Percentiles rank a stretch among this genome's conserved stretches.
phyloP scores from a whole-genome alignment of 768 basidiomycete genomes.

The Kwoniella shandongensis region DNA sequence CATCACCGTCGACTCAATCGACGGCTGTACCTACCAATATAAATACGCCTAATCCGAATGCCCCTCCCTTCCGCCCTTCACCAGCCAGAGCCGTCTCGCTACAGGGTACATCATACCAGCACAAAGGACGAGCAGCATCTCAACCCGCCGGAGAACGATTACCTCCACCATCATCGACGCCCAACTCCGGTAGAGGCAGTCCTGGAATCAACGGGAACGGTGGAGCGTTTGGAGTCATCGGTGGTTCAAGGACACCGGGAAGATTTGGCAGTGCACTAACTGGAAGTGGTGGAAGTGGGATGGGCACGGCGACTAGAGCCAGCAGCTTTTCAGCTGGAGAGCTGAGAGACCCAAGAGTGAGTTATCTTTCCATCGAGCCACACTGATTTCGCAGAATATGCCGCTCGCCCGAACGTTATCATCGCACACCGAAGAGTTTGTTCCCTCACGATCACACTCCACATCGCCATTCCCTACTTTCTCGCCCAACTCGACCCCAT shows the following conservation, averaged over 20 bases:
- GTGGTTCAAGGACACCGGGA: constrained; percentile 39
- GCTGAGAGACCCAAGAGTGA: constrained; percentile 36
- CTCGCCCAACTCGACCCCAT: constrained; percentile 45
- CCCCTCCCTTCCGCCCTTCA: constrained; percentile 31
- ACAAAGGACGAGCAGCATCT: constrained; percentile 41
- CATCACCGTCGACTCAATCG: constrained; percentile 3
- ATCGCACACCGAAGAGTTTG: constrained; percentile 36
- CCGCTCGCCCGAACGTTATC: constrained; percentile 36
- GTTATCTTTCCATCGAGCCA: constrained; percentile 7
- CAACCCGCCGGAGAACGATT: constrained; percentile 44
- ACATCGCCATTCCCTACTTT: constrained; percentile 48
- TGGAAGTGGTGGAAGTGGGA: not conserved
- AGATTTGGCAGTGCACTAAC: constrained; percentile 30
- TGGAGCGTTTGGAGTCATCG: constrained; percentile 43
- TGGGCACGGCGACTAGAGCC: constrained; percentile 44
- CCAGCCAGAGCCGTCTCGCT: constrained; percentile 35
- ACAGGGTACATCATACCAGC: constrained; percentile 12
- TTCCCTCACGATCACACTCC: constrained; percentile 39
- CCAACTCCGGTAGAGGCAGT: constrained; percentile 32
- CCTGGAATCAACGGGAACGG: constrained; percentile 25
- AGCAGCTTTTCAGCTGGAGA: constrained; percentile 48
- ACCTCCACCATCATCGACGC: constrained; percentile 22
- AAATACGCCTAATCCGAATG: constrained; percentile 25
- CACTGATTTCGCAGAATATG: constrained; percentile 23
- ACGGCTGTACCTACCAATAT: constrained; percentile 12